These are phyloP conservation scores for Penicillium verhagenii DNA, from an alignment of 495 filamentous ascomycete species.

Conservation along the genomic window DNA sequence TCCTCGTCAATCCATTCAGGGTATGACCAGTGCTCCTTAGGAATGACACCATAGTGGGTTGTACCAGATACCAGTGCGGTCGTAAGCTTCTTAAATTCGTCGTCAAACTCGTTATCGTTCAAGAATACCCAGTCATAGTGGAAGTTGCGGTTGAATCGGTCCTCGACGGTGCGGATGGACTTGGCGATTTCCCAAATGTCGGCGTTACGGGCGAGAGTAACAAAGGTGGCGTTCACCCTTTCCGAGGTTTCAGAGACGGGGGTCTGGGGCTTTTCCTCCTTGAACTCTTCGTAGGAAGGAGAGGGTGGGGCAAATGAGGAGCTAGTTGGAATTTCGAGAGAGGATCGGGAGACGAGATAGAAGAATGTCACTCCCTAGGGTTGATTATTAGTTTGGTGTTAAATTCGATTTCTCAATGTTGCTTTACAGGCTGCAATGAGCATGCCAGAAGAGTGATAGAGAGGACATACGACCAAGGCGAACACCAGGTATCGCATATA, in stretches of 20 bases:
- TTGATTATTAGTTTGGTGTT: neutral
- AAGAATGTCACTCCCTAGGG: slow-evolving; percentile 69
- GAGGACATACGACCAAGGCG: slow-evolving; percentile 65
- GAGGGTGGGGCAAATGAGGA: slow-evolving; percentile 21
- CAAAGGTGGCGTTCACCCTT: slow-evolving; percentile 93
- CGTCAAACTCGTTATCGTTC: slow-evolving; percentile 92
- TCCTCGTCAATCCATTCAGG: slow-evolving; percentile 84
- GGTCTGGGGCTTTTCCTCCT: slow-evolving; percentile 30
- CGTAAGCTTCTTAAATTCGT: slow-evolving; percentile 89
- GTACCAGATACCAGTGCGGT: slow-evolving; percentile 84
- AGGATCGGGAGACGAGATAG: slow-evolving; percentile 78
- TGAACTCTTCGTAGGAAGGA: slow-evolving; percentile 27
- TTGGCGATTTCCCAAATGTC: slow-evolving; percentile 96
- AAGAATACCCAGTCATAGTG: slow-evolving; percentile 99
- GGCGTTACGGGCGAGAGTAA: slow-evolving; percentile 87
- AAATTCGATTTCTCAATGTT: neutral
- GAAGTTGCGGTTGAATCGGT: slow-evolving; percentile 93
- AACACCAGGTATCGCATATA: slow-evolving; percentile 88
- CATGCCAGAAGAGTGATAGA: too few species aligned
- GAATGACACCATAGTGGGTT: slow-evolving; percentile 83
- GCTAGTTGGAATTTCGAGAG: slow-evolving; percentile 44
- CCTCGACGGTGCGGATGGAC: slow-evolving; percentile 92
- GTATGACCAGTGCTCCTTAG: slow-evolving; percentile 87
- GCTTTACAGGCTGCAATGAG: neutral
- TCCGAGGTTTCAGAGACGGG: slow-evolving; percentile 55